Conservation (phyloP, 129 eudicot genomes). For the Flaveria bidentis region DNA sequence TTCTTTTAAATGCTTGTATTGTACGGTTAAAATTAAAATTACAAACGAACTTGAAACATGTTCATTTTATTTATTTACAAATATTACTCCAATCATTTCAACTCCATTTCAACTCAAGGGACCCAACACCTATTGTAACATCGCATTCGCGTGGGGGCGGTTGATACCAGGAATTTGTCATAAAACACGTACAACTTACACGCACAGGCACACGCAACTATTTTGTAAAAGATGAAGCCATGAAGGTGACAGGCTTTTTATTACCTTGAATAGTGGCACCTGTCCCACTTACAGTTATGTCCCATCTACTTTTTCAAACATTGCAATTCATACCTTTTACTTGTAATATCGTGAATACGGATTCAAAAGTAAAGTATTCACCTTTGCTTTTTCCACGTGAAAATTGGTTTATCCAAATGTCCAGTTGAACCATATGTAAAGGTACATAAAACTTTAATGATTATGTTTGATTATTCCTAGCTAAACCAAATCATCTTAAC, state of each 20-base stretch:
- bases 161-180: neutral
- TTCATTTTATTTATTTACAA: neutral
- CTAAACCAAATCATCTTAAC: no score
- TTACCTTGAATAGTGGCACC: neutral
- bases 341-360: neutral
- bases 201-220: neutral
- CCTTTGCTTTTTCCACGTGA: neutral
- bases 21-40: no score
- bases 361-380: neutral
- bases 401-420: neutral
- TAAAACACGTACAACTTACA: neutral
- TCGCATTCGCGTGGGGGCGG: slow-evolving; percentile 4
- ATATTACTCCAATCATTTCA: neutral
- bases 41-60: no score
- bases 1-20: no score
- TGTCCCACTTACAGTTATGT: neutral
- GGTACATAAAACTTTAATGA: no score
- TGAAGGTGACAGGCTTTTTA: neutral
- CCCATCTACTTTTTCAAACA: neutral
- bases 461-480: no score
- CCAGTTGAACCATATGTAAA: no score
- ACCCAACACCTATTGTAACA: neutral
- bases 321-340: neutral
- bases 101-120: neutral
- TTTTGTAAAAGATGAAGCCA: neutral